phyloP scores from a whole-genome alignment of 2,329 filamentous ascomycete species.

The Ophiocordyceps camponoti-floridani region DNA sequence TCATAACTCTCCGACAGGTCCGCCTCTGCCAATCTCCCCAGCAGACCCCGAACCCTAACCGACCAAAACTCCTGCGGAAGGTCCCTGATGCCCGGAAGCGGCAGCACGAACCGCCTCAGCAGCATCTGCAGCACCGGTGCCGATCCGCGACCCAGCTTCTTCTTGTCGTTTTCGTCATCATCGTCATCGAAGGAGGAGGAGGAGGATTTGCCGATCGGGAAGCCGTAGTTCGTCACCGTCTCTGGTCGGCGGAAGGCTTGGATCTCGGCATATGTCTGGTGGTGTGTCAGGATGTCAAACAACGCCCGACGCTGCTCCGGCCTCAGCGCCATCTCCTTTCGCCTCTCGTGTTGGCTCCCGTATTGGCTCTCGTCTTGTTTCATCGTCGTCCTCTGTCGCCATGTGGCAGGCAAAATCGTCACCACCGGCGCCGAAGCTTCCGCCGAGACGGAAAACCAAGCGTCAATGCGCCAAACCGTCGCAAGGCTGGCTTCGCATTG shows the following conservation, averaged over 20 bases:
- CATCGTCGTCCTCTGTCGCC: too few relatives aligned
- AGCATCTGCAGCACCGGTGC: conserved; percentile 55
- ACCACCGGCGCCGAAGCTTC: too few relatives aligned
- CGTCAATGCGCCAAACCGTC: too few relatives aligned
- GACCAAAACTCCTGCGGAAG: conserved; percentile 49
- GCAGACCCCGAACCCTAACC: conserved; percentile 37
- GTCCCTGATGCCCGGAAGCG: conserved; percentile 46
- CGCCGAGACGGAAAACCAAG: too few relatives aligned
- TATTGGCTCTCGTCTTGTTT: background rate
- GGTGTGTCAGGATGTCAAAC: conserved; percentile 41
- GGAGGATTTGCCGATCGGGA: too few relatives aligned
- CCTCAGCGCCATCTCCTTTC: conserved; percentile 5
- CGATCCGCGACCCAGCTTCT: conserved; percentile 6
- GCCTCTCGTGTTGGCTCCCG: background rate
- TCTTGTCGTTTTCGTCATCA: conserved; percentile 7
- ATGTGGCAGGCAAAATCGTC: too few relatives aligned
- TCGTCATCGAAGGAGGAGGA: conserved; percentile 29
- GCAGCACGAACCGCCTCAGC: conserved; percentile 44
- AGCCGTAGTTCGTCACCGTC: conserved; percentile 49
- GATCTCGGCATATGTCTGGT: conserved; percentile 49
- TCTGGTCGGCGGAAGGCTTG: conserved; percentile 49
- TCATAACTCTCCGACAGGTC: conserved; percentile 70
- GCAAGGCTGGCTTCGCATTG: too few relatives aligned
- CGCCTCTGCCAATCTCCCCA: conserved; percentile 44
- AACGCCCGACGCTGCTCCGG: conserved; percentile 30